Evolutionary conservation across 148 eudicot species (phyloP).

Genomic region (Cornus florida): DNA sequence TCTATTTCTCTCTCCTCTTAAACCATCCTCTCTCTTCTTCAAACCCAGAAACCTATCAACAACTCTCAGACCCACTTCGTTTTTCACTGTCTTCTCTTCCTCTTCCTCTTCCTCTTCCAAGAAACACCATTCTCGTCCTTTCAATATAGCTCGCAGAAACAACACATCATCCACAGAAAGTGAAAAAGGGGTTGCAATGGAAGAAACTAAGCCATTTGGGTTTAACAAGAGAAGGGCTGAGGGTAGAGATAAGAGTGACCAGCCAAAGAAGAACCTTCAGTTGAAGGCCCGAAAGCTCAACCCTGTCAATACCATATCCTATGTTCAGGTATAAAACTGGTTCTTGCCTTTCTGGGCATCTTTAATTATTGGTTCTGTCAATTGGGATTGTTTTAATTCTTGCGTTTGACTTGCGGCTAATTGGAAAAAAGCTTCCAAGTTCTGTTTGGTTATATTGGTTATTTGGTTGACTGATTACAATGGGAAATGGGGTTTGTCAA

Average conservation of each 20-base stretch:
- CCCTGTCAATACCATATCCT: conserved; percentile 72
- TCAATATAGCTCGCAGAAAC: conserved; percentile 21
- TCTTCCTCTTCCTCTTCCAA: conserved; percentile 21
- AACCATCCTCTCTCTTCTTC: conserved; percentile 1
- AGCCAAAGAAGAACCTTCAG: conserved; percentile 38
- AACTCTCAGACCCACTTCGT: conserved; percentile 16
- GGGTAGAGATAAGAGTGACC: conserved; percentile 63
- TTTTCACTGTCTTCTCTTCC: conserved; percentile 33
- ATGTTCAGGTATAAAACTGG: conserved; percentile 62
- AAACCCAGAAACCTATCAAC: conserved; percentile 15
- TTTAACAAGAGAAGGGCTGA: conserved; percentile 80
- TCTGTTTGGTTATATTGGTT: too few relatives aligned
- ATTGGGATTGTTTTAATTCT: not conserved
- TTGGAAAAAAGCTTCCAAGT: not conserved
- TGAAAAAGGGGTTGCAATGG: conserved; percentile 41
- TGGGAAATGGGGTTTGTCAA: not conserved
- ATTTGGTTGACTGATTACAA: not conserved
- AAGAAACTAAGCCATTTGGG: conserved; percentile 34
- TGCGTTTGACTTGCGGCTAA: not conserved
- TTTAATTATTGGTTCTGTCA: not conserved
- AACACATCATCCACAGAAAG: conserved; percentile 32
- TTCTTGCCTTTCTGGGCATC: not conserved
- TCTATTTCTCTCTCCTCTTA: conserved; percentile 8
- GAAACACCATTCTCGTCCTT: conserved; percentile 20
- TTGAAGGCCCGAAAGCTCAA: conserved; percentile 69